These are phyloP conservation scores for Elsinoe perseae DNA, from an alignment of 2,329 filamentous ascomycete species.

Conservation along the genomic window DNA sequence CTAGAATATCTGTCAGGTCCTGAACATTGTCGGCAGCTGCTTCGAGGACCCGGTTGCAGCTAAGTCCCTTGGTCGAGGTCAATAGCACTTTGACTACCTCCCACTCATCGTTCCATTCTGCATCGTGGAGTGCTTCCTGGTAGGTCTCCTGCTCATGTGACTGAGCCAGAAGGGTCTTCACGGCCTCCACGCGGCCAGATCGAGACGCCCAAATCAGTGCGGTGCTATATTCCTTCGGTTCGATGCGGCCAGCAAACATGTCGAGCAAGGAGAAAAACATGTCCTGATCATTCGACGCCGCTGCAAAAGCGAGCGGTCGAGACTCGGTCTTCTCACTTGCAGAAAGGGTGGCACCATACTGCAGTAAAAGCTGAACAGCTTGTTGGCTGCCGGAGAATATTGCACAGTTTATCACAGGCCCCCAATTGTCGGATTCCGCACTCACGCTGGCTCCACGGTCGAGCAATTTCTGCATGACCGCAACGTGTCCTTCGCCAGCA, in stretches of 20 bases:
- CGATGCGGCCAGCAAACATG: neutral
- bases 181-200: neutral
- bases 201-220: neutral
- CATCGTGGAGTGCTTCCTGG: neutral
- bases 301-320: neutral
- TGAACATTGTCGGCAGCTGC: neutral
- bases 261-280: neutral
- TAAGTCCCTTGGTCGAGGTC: neutral
- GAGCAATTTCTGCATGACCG: constrained; percentile 1
- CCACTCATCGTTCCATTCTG: neutral
- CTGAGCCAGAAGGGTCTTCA: neutral
- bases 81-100: neutral
- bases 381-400: neutral
- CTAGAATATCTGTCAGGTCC: neutral
- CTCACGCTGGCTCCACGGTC: neutral
- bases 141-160: neutral
- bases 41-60: neutral
- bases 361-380: neutral
- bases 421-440: neutral
- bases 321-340: neutral
- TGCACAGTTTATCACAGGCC: neutral
- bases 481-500: neutral
- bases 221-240: neutral
- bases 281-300: neutral
- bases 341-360: neutral